Evolutionary conservation across 371 early-diverging fungal genomes (phyloP).

Genomic region (Syncephalastrum sp.): DNA sequence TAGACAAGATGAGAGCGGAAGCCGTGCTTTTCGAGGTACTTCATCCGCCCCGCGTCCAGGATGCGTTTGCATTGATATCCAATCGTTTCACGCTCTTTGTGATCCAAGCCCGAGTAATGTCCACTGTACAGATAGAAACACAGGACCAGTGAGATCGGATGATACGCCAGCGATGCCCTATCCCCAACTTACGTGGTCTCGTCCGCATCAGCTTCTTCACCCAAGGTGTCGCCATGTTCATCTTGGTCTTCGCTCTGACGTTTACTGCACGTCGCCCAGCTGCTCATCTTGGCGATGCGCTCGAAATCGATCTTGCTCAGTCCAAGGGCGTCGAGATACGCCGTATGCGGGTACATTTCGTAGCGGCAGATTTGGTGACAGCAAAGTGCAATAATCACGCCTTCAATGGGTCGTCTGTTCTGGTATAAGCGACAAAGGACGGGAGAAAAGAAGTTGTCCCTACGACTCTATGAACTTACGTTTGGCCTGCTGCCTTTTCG

Average conservation of each 20-base stretch:
- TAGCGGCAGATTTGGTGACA: conserved; percentile 89
- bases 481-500: conserved; percentile 28
- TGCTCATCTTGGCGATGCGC: conserved; percentile 62
- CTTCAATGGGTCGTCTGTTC: conserved; percentile 49
- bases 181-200: conserved; percentile 39
- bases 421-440: neutral
- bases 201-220: conserved; percentile 44
- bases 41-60: conserved; percentile 65
- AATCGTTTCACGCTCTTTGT: conserved; percentile 58
- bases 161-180: neutral
- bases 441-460: too few relatives aligned
- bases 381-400: conserved; percentile 86
- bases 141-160: neutral
- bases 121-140: conserved; percentile 19
- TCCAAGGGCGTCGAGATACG: conserved; percentile 53
- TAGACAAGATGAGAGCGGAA: conserved; percentile 65
- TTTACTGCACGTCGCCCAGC: conserved; percentile 71
- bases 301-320: conserved; percentile 58
- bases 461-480: conserved; percentile 15
- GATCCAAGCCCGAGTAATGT: conserved; percentile 64
- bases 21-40: conserved; percentile 53
- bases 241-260: conserved; percentile 11
- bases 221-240: conserved; percentile 11
- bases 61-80: conserved; percentile 78
- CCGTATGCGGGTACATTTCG: conserved; percentile 71